Percentiles rank a stretch among this genome's conserved stretches.
These are phyloP conservation scores for Aspergillus sclerotioniger DNA, from an alignment of 495 filamentous ascomycete species.

Conservation along the genomic window DNA sequence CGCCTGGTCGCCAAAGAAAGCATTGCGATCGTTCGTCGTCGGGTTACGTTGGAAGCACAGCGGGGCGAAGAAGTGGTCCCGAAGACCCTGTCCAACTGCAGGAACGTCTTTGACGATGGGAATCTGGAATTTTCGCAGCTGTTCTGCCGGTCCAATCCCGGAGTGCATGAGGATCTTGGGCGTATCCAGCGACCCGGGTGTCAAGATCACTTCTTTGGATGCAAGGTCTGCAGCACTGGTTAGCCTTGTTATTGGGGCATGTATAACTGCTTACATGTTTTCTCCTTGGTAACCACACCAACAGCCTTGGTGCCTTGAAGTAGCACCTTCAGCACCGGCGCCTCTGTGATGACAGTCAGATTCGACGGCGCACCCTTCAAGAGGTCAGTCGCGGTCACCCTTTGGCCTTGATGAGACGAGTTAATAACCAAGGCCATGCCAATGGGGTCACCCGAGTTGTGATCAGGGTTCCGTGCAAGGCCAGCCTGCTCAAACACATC, in stretches of 20 bases:
- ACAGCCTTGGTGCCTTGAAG: conserved; percentile 50
- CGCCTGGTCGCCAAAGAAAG: conserved; percentile 29
- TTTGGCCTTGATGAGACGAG: conserved; percentile 44
- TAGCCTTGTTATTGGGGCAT: too few species aligned
- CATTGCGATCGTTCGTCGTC: conserved; percentile 30
- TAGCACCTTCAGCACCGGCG: conserved; percentile 49
- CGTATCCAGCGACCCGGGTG: conserved; percentile 54
- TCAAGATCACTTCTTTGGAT: conserved; percentile 57
- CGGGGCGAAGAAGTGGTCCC: conserved; percentile 48
- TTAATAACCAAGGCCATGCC: conserved; percentile 52
- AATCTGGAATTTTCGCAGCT: conserved; percentile 54
- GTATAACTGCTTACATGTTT: conserved; percentile 23
- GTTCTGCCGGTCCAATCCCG: conserved; percentile 55
- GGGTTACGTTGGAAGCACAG: conserved; percentile 26
- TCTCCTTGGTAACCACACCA: conserved; percentile 48
- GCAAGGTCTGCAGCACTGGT: conserved; percentile 30
- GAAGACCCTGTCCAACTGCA: conserved; percentile 56
- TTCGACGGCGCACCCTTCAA: conserved; percentile 44
- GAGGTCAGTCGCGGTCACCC: conserved; percentile 53
- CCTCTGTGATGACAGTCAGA: conserved; percentile 48
- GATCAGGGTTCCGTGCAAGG: conserved; percentile 49
- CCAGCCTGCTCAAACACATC: conserved; percentile 47
- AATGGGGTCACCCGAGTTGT: conserved; percentile 60
- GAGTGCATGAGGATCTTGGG: conserved; percentile 65
- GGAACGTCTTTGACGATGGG: conserved; percentile 47